Conservation (phyloP, 768 basidiomycete genomes). For the Xerocomellus amylosporus region DNA sequence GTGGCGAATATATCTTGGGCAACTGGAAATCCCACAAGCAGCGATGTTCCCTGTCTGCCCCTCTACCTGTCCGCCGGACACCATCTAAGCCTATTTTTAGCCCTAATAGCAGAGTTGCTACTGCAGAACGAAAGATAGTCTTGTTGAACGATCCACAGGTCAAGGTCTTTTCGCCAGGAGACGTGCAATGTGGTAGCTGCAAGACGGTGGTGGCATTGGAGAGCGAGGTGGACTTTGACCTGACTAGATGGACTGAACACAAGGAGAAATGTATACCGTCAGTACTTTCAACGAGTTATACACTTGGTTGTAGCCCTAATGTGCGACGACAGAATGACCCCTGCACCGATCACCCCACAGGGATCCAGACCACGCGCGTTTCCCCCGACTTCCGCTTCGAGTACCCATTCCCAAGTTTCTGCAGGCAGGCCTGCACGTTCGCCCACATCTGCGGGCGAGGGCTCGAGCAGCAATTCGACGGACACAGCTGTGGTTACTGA, state of each 20-base stretch:
- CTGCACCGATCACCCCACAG: conserved; percentile 23
- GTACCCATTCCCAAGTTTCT: conserved; percentile 15
- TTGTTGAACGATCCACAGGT: conserved; percentile 66
- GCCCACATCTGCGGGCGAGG: conserved; percentile 10
- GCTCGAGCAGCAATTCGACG: conserved; percentile 30
- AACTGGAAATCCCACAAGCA: conserved; percentile 58
- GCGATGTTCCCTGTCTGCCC: conserved; percentile 43
- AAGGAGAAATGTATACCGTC: conserved; percentile 49
- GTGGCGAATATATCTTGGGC: conserved; percentile 38
- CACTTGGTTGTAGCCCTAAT: neutral
- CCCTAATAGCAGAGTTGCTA: conserved; percentile 57
- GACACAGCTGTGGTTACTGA: conserved; percentile 40
- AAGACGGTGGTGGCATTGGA: conserved; percentile 42
- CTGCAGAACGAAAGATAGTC: conserved; percentile 57
- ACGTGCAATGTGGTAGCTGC: conserved; percentile 55
- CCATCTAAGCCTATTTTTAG: conserved; percentile 32
- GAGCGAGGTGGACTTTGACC: conserved; percentile 55
- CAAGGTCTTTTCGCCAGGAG: conserved; percentile 42
- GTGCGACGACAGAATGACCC: conserved; percentile 12
- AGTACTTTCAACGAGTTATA: conserved; percentile 13
- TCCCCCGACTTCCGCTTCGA: conserved; percentile 20
- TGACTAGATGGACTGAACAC: conserved; percentile 62
- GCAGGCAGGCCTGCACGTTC: conserved; percentile 12
- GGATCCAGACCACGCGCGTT: conserved; percentile 9
- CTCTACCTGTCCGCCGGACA: conserved; percentile 15